Evolutionary conservation across 1,284 basidiomycete genomes (phyloP).

Genomic region (Grifola frondosa): DNA sequence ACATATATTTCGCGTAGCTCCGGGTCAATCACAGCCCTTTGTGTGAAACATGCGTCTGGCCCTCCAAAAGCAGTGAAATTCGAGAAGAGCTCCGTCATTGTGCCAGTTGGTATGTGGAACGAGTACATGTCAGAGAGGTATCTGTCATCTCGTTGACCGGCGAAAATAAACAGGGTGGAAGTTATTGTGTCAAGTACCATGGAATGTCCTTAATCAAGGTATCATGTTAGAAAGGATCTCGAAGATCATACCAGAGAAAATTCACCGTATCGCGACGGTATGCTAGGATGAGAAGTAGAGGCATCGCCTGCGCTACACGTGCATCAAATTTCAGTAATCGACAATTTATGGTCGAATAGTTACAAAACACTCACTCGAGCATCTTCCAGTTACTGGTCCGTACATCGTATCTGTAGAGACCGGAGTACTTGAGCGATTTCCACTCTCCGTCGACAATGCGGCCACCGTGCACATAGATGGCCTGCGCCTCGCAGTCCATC

Average conservation of each 20-base stretch:
- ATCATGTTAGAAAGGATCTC: neutral
- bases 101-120: slow-evolving; percentile 60
- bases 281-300: slow-evolving; percentile 24
- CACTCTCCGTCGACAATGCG: slow-evolving; percentile 66
- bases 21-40: slow-evolving; percentile 67
- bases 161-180: slow-evolving; percentile 66
- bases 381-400: slow-evolving; percentile 60
- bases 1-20: slow-evolving; percentile 67
- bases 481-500: slow-evolving; percentile 70
- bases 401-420: slow-evolving; percentile 69
- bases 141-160: slow-evolving; percentile 63
- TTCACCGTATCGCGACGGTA: slow-evolving; percentile 63
- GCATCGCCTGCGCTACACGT: slow-evolving; percentile 17
- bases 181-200: slow-evolving; percentile 69
- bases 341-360: neutral
- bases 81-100: slow-evolving; percentile 58
- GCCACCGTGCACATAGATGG: slow-evolving; percentile 79
- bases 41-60: slow-evolving; percentile 68
- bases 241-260: neutral
- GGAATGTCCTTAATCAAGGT: slow-evolving; percentile 56
- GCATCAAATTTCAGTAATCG: neutral
- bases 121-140: slow-evolving; percentile 75
- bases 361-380: slow-evolving; percentile 50
- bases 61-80: slow-evolving; percentile 60
- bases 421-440: slow-evolving; percentile 59